Percentiles rank a stretch among this genome's conserved stretches.
phyloP scores from a whole-genome alignment of 2,329 filamentous ascomycete genomes.

The Pezicula neosporulosa region DNA sequence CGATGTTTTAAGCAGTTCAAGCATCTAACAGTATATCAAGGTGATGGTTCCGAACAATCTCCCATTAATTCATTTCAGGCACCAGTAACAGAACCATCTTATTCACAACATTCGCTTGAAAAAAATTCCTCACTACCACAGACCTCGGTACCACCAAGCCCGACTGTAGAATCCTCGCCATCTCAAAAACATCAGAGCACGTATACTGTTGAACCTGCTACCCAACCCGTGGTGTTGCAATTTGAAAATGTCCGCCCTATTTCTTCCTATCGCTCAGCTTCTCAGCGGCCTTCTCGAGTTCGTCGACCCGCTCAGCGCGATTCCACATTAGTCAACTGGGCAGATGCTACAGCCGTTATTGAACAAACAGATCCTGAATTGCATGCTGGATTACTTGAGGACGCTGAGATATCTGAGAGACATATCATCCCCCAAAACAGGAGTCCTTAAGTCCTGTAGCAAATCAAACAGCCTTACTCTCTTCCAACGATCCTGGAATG shows the following conservation, averaged over 20 bases:
- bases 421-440: slow-evolving; percentile 2
- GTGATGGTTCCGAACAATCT: slow-evolving; percentile 9
- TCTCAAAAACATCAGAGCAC: too few relatives aligned
- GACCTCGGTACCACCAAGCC: too few relatives aligned
- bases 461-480: neutral
- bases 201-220: neutral
- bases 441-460: slow-evolving; percentile 3
- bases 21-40: slow-evolving; percentile 5
- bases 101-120: too few relatives aligned
- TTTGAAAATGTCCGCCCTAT: neutral
- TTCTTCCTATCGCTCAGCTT: neutral
- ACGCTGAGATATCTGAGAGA: slow-evolving; percentile 9
- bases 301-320: slow-evolving; percentile 21
- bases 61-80: neutral
- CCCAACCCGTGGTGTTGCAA: neutral
- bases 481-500: too few relatives aligned
- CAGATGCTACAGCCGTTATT: slow-evolving; percentile 23
- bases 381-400: slow-evolving; percentile 22
- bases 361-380: slow-evolving; percentile 22
- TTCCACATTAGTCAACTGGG: slow-evolving; percentile 24
- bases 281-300: slow-evolving; percentile 11
- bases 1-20: slow-evolving; percentile 14
- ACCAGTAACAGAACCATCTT: neutral
- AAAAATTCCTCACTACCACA: too few relatives aligned
- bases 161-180: too few relatives aligned